Percentiles rank a stretch among this genome's conserved stretches.
Conservation (phyloP, 208 protist species). For the Leishmania mexicana region DNA sequence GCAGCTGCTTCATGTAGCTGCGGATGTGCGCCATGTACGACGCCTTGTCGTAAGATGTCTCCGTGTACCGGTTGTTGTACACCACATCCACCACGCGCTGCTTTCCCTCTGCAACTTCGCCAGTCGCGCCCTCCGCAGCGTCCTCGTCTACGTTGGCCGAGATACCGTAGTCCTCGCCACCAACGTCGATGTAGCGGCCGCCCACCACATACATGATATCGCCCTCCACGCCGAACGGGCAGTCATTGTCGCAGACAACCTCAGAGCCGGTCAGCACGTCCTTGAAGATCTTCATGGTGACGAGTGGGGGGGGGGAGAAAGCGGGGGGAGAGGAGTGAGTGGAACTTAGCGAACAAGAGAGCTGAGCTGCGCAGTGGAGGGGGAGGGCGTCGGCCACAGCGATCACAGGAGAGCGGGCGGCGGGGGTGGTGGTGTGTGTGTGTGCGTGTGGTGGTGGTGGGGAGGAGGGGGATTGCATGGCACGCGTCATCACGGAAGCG, state of each 20-base stretch:
- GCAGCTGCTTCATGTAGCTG: constrained; percentile 90
- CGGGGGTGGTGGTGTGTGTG: background rate
- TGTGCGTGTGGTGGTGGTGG: background rate
- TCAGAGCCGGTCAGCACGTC: constrained; percentile 89
- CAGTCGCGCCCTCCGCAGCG: constrained; percentile 57
- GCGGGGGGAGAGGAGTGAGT: background rate
- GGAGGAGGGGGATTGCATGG: too few species aligned
- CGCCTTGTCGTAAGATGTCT: constrained; percentile 94
- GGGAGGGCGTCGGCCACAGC: background rate
- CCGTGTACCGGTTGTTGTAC: constrained; percentile 91
- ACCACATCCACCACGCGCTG: constrained; percentile 87
- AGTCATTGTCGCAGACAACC: constrained; percentile 92
- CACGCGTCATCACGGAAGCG: background rate
- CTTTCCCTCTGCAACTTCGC: constrained; percentile 82
- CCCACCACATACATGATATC: constrained; percentile 84
- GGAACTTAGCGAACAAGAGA: constrained; percentile 2
- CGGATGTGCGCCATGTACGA: constrained; percentile 93
- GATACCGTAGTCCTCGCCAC: constrained; percentile 91
- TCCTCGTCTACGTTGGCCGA: constrained; percentile 92
- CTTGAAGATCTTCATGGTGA: constrained; percentile 89
- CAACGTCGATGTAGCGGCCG: constrained; percentile 89
- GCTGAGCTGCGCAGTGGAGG: constrained; percentile 10
- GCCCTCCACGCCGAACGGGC: constrained; percentile 71
- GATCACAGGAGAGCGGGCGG: background rate
- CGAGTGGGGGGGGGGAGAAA: background rate